Evolutionary conservation across 164 flowering plant genomes (phyloP).

Genomic region (Tetracentron sinense): DNA sequence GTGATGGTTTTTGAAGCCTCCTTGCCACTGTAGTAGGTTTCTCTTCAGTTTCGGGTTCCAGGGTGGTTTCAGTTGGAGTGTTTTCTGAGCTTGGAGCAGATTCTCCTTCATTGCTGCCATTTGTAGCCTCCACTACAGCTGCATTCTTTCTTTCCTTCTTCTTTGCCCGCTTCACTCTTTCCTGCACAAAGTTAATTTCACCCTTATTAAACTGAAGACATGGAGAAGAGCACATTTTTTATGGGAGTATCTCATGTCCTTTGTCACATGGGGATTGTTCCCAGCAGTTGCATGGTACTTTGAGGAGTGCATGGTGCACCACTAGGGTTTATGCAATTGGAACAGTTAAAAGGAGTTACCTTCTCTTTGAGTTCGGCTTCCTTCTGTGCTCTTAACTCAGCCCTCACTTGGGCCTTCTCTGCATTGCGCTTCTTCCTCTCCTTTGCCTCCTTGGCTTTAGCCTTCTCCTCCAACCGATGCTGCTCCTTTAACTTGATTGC

Average conservation of each 20-base stretch:
- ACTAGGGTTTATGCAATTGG: too few relatives aligned
- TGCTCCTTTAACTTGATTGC: slow-evolving; percentile 67
- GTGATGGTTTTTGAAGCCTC: slow-evolving; percentile 35
- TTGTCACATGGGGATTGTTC: background rate
- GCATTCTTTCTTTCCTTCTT: slow-evolving; percentile 50
- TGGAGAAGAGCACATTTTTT: background rate
- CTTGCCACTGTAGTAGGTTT: slow-evolving; percentile 25
- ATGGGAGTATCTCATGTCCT: background rate
- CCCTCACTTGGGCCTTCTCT: slow-evolving; percentile 74
- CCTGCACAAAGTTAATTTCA: slow-evolving; percentile 41
- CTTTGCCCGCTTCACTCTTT: slow-evolving; percentile 60
- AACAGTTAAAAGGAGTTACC: slow-evolving; percentile 33
- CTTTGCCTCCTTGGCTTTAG: slow-evolving; percentile 78
- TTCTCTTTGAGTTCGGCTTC: slow-evolving; percentile 85
- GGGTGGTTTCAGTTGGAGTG: slow-evolving; percentile 21
- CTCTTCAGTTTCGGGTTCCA: slow-evolving; percentile 38
- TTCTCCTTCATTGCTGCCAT: slow-evolving; percentile 31
- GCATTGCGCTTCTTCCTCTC: slow-evolving; percentile 79
- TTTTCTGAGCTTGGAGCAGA: slow-evolving; percentile 27
- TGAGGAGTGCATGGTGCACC: background rate
- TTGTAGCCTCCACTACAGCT: slow-evolving; percentile 20
- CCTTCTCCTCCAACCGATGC: slow-evolving; percentile 60
- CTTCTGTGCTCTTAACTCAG: slow-evolving; percentile 62
- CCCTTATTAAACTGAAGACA: background rate
- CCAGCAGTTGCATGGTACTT: background rate